Percentiles rank a stretch among this genome's conserved stretches.
phyloP scores from a whole-genome alignment of 352 stramenopile species.

The Halophytophthora batemanensis region DNA sequence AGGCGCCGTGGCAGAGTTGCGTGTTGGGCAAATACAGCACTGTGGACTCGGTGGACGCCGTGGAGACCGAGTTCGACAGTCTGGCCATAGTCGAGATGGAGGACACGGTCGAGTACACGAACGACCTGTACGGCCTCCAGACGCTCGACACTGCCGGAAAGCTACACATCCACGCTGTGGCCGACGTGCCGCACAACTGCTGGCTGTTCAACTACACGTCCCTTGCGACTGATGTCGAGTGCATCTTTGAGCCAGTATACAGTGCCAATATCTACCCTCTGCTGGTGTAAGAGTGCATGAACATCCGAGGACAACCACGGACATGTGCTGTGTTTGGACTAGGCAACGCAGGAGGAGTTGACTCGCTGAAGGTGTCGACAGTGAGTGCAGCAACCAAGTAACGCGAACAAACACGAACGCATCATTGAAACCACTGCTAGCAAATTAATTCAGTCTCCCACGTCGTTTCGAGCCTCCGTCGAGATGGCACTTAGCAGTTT shows the following conservation, averaged over 20 bases:
- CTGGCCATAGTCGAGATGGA: conserved; percentile 30
- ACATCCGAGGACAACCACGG: too few species aligned
- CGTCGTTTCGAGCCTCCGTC: too few species aligned
- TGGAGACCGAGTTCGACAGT: conserved; percentile 30
- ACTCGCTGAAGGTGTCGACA: too few species aligned
- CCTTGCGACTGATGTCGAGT: conserved; percentile 20
- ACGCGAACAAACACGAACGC: too few species aligned
- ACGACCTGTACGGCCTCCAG: conserved; percentile 37
- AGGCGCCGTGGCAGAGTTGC: conserved; percentile 38
- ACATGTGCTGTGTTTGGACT: too few species aligned
- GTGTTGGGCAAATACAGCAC: conserved; percentile 38
- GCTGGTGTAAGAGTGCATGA: conserved; percentile 11
- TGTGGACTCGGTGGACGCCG: conserved; percentile 20
- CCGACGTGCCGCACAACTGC: conserved; percentile 36
- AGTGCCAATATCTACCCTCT: conserved; percentile 28
- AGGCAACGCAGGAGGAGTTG: too few species aligned
- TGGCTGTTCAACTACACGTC: conserved; percentile 41
- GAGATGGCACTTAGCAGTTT: too few species aligned
- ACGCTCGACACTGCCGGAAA: conserved; percentile 23
- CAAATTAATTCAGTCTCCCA: too few species aligned
- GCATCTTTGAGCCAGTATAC: conserved; percentile 29
- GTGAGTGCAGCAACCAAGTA: too few species aligned
- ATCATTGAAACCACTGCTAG: too few species aligned
- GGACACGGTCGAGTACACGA: conserved; percentile 32
- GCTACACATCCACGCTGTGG: conserved; percentile 24